A percentile compares a stretch with the other conserved stretches of the same genome.
Evolutionary conservation across 164 flowering plant species (phyloP).

Genomic region (Dillenia turbinata): DNA sequence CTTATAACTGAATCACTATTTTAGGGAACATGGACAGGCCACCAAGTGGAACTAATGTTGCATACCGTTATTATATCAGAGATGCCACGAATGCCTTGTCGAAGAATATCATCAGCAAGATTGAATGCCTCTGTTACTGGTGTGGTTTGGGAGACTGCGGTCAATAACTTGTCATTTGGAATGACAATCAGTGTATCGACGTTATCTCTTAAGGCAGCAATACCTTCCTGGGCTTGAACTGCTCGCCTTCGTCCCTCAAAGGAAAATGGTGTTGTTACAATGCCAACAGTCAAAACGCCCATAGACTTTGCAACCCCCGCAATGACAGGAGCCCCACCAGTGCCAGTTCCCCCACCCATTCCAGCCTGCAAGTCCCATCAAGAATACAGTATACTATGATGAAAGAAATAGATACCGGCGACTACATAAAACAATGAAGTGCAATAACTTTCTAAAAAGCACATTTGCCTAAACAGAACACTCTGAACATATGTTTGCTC

Average conservation of each 20-base stretch:
- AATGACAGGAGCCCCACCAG: constrained; percentile 91
- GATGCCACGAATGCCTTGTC: constrained; percentile 97
- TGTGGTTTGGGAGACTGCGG: constrained; percentile 84
- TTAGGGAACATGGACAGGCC: too few relatives aligned
- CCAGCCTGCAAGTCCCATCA: constrained; percentile 60
- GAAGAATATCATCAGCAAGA: constrained; percentile 91
- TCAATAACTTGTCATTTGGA: constrained; percentile 91
- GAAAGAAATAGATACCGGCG: not conserved
- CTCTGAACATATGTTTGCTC: too few relatives aligned
- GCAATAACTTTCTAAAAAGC: not conserved
- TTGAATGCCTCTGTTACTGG: constrained; percentile 98
- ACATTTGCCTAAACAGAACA: too few relatives aligned
- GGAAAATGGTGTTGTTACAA: constrained; percentile 92
- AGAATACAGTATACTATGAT: not conserved
- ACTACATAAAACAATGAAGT: too few relatives aligned
- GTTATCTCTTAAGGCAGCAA: constrained; percentile 85
- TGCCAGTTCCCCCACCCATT: constrained; percentile 99
- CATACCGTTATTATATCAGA: constrained; percentile 95
- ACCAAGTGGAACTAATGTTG: too few relatives aligned
- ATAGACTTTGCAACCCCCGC: constrained; percentile 87
- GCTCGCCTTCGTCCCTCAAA: constrained; percentile 91
- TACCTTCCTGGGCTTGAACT: constrained; percentile 97
- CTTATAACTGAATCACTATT: too few relatives aligned
- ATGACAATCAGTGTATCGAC: constrained; percentile 92
- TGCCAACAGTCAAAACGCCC: constrained; percentile 95